Conservation (phyloP, 257 asterid species). For the Rubia yunnanensis region DNA sequence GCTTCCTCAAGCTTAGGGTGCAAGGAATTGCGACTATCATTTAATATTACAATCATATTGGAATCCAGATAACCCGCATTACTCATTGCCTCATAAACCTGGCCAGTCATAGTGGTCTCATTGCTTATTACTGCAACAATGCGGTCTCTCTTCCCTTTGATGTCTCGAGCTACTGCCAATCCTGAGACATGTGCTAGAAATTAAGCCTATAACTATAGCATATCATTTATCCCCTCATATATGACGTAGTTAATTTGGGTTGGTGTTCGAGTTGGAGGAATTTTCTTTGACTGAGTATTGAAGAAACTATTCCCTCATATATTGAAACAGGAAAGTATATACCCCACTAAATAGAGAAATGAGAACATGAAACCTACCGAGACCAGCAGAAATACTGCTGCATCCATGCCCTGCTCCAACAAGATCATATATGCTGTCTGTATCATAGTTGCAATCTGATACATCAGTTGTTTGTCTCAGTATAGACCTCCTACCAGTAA, state of each 20-base stretch:
- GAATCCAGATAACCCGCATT: slow-evolving; percentile 91
- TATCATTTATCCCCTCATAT: neutral
- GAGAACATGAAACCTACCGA: slow-evolving; percentile 40
- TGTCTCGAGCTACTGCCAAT: slow-evolving; percentile 90
- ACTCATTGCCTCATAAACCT: slow-evolving; percentile 92
- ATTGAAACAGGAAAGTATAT: neutral
- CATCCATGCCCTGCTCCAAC: slow-evolving; percentile 88
- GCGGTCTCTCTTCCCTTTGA: slow-evolving; percentile 68
- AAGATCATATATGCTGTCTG: slow-evolving; percentile 46
- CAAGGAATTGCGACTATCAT: slow-evolving; percentile 62
- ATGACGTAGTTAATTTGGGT: neutral
- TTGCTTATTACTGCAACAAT: slow-evolving; percentile 83
- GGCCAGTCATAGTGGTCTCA: slow-evolving; percentile 83
- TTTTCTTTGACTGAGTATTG: neutral
- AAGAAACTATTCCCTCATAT: neutral
- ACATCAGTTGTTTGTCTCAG: slow-evolving; percentile 24
- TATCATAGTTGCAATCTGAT: slow-evolving; percentile 26
- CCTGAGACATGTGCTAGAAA: slow-evolving; percentile 28
- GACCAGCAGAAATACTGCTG: slow-evolving; percentile 87
- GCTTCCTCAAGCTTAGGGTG: slow-evolving; percentile 66
- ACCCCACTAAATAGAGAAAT: slow-evolving; percentile 1
- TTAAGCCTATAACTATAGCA: neutral
- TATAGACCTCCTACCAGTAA: slow-evolving; percentile 72
- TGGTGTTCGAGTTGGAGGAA: neutral
- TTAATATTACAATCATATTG: slow-evolving; percentile 73